A percentile compares a stretch with the other conserved stretches of the same genome.
phyloP scores from a whole-genome alignment of 2,329 filamentous ascomycete species.

The Raffaelea deltoideospora region DNA sequence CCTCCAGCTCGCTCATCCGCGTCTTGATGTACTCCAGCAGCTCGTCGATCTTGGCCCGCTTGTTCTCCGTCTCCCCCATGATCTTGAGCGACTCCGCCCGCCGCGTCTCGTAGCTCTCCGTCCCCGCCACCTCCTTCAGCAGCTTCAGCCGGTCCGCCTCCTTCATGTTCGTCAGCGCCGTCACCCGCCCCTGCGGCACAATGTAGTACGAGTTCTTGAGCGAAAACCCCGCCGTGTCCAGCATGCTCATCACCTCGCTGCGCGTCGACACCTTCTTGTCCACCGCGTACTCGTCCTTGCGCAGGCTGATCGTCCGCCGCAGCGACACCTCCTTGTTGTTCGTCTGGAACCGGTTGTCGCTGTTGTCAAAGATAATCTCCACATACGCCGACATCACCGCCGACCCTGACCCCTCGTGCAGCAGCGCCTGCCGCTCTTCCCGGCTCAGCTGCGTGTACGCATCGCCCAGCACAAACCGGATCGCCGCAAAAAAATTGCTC shows the following conservation, averaged over 20 bases:
- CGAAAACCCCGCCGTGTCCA: constrained; percentile 93
- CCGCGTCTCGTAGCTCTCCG: constrained; percentile 88
- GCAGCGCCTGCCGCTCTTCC: constrained; percentile 84
- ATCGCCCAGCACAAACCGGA: constrained; percentile 96
- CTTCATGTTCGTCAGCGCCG: constrained; percentile 96
- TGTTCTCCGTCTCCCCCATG: constrained; percentile 92
- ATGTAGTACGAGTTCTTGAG: constrained; percentile 98
- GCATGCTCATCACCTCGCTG: constrained; percentile 81
- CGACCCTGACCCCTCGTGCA: constrained; percentile 96
- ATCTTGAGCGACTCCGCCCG: constrained; percentile 88
- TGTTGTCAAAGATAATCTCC: constrained; percentile 97
- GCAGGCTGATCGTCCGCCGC: constrained; percentile 85
- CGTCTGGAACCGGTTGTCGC: constrained; percentile 86
- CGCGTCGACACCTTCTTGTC: constrained; percentile 88
- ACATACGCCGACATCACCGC: constrained; percentile 99
- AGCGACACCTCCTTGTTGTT: constrained; percentile 82
- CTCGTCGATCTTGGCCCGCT: constrained; percentile 87
- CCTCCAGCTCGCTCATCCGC: constrained; percentile 75
- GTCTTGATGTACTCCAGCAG: constrained; percentile 84
- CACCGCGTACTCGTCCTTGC: constrained; percentile 97
- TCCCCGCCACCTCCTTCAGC: constrained; percentile 95
- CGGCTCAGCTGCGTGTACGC: constrained; percentile 91
- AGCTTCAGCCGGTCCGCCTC: constrained; percentile 79
- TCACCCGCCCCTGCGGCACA: constrained; percentile 92
- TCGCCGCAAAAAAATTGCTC: constrained; percentile 98